Percentiles rank a stretch among this genome's conserved stretches.
phyloP scores from a whole-genome alignment of 257 asterid genomes.

The Penstemon davidsonii region DNA sequence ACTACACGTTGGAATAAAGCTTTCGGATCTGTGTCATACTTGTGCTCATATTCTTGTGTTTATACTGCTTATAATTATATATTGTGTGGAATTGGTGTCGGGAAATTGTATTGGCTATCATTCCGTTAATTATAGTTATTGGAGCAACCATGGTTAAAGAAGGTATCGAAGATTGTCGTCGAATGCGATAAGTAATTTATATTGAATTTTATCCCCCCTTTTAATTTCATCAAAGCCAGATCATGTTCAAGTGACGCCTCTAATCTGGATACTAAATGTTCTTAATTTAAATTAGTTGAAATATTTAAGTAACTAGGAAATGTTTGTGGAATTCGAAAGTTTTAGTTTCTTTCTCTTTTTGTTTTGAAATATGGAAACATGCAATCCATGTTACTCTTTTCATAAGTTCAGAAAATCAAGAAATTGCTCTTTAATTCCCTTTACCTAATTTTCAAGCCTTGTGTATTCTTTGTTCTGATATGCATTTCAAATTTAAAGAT shows the following conservation, averaged over 20 bases:
- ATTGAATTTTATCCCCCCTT: background rate
- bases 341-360: conserved; percentile 1
- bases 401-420: no score
- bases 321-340: conserved; percentile 23
- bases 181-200: conserved; percentile 56
- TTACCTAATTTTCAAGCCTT: no score
- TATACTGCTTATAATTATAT: no score
- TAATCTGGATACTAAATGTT: background rate
- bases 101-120: conserved; percentile 25
- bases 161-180: conserved; percentile 65
- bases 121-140: conserved; percentile 59
- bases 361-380: background rate
- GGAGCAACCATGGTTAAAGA: conserved; percentile 69
- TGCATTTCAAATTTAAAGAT: no score
- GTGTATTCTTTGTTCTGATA: no score
- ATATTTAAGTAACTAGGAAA: background rate
- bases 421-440: no score
- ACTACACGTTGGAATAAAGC: no score
- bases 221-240: no score
- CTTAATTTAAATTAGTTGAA: conserved; percentile 14
- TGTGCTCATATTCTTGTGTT: no score
- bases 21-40: no score
- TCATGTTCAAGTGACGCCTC: no score
- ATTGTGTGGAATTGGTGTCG: no score
- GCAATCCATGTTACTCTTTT: background rate